Evolutionary conservation across 1,284 basidiomycete genomes (phyloP), one percentile per base, ranked within the genome.

Genomic region (Ganoderma resinaceum): DNA sequence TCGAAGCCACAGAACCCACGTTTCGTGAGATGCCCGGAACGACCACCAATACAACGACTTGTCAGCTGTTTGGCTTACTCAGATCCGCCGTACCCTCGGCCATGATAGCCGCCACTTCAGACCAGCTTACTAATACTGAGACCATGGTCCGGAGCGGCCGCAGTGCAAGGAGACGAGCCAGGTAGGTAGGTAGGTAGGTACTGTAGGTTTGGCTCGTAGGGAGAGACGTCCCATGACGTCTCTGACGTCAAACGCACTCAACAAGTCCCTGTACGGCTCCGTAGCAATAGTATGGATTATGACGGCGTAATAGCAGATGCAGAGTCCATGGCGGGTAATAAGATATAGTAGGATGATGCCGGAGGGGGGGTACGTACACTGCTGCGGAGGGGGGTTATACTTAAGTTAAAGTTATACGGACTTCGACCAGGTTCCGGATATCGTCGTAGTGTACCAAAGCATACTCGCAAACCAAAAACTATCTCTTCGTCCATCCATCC

Each of bases 241-340:
- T 11, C 1, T 3, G 20, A 42, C 40, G 40, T n/a, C 42, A 12
- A 12, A 18, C 5, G 16, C 42, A 43, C 12, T 43, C 18, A n/a
- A 20, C 2, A 8, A 35, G 55, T 9, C 7, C 20, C 33, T 37
- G 55, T 4, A 37, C 33, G 46, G 3, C 55, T n/a, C 33, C 31
- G 33, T 23, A 58, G 33, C 20, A 37, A 59, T 59, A 59, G 58
- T 69, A 52, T 60, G 67, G 55, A 72, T 72, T 72, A 72, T 67
- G 52, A 29, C 23, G 29, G 4, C 46, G 46, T 49, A 26, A 26
- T 61, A 67, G 46, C 63, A 49, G 63, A 57, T 57, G 58, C 31
- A 60, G 58, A 65, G 70, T 68, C 66, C 67, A 46, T n/a, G 53
- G 26, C 57, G 37, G 42, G 42, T 40, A 65, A 58, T 70, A 70